Base-by-base conservation (phyloP, 495 filamentous ascomycete genomes). In the Sabuloglossum arenarium region DNA sequence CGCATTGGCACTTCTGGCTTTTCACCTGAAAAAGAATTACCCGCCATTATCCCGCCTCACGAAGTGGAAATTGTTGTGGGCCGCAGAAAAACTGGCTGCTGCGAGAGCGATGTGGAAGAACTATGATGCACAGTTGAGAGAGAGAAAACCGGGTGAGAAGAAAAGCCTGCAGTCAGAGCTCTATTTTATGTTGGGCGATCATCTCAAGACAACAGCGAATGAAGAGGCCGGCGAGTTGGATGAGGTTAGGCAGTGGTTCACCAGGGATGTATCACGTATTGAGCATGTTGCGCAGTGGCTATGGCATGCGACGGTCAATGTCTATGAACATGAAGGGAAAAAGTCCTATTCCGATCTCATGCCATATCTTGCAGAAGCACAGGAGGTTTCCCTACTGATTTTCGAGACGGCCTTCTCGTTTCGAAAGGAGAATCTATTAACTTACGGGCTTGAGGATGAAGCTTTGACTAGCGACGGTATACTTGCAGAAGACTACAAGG, bases 41-140 rank as follows among this genome's bases (percentile, higher is more conserved):
- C 73, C 64, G 60, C 71, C 61, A 54, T 60, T 96, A 14, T 78
- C 84, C 50, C 73, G 74, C 25, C 67, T 66, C 21, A 78, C 78
- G 5, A 78, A 76, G 61, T 98, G 88, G 90, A 73, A 80, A 58
- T 66, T 98, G 5, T 72, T 97, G n/a, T 86, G 81, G 76, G 79
- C 85, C 61, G 89, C 88, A 0, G 91, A 97, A 64, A 95, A 88
- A 65, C 76, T 95, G 61, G 80, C 81, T 39, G 85, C 88, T 31
- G 90, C 88, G n/a, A 76, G 75, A 46, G 74, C 78, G 34, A 74
- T 97, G 58, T 97, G 89, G 88, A 77, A 79, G 56, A 68, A 74
- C 30, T 82, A 91, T 62, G 81, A 91, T 47, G 58, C 56, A 19
- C 61, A 60, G 59, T 61, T 73, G 6, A 75, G 74, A 52, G 67